A percentile compares a stretch with the other conserved stretches of the same genome.
Conservation (phyloP, 768 basidiomycete genomes). For the Calocera viscosa region DNA sequence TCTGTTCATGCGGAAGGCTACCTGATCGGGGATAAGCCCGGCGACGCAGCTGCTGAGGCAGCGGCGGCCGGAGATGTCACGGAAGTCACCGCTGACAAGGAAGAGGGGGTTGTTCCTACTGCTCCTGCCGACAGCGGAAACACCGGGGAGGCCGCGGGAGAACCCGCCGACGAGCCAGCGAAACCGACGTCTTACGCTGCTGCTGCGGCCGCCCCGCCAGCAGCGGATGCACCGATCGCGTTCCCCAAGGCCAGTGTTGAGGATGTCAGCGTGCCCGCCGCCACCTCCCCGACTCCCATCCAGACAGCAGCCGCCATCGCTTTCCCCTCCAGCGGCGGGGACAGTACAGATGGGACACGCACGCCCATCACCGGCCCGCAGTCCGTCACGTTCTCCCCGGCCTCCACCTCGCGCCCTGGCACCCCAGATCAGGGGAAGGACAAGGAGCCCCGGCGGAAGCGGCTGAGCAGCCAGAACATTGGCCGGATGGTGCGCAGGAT, state of each 20-base stretch:
- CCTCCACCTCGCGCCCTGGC: constrained; percentile 49
- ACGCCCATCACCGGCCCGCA: constrained; percentile 26
- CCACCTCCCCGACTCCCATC: not conserved
- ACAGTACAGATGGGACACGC: constrained; percentile 8
- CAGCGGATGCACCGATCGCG: constrained; percentile 20
- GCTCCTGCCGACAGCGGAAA: constrained; percentile 7
- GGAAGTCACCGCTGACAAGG: not conserved
- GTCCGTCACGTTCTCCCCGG: constrained; percentile 25
- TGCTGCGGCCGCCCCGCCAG: constrained; percentile 10
- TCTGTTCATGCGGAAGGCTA: constrained; percentile 7
- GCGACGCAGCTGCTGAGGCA: constrained; percentile 15
- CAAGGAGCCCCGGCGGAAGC: constrained; percentile 62
- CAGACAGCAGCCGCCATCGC: constrained; percentile 8
- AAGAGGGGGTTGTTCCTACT: not conserved
- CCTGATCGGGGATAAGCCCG: not conserved
- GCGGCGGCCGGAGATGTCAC: constrained; percentile 4
- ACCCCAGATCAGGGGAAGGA: constrained; percentile 66
- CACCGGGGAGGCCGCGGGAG: constrained; percentile 8
- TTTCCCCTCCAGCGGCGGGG: not conserved
- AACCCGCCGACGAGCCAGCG: constrained; percentile 5
- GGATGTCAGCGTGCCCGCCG: constrained; percentile 14
- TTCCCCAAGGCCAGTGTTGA: constrained; percentile 29
- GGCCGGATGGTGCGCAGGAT: constrained; percentile 65
- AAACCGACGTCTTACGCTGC: not conserved
- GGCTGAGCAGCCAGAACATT: constrained; percentile 77